Conservation (phyloP, 306 rosid species). For the Clitoria ternatea region DNA sequence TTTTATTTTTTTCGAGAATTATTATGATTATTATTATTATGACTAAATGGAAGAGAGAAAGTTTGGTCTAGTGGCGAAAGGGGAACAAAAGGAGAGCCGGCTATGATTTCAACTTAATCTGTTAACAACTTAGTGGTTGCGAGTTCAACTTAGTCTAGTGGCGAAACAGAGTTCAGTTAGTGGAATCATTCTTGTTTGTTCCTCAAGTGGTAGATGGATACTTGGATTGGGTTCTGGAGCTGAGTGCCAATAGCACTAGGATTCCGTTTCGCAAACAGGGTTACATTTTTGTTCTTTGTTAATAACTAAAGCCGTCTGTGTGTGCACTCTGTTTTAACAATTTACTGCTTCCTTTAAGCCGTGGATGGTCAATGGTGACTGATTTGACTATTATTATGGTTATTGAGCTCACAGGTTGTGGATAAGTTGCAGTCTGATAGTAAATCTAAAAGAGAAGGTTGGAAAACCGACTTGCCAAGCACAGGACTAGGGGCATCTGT, state of each 20-base stretch:
- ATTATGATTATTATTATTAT: neutral
- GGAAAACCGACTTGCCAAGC: slow-evolving; percentile 72
- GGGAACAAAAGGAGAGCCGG: too few relatives aligned
- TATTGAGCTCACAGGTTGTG: slow-evolving; percentile 63
- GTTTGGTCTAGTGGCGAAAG: too few relatives aligned
- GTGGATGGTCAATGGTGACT: slow-evolving; percentile 2
- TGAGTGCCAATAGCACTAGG: neutral
- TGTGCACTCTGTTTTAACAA: neutral
- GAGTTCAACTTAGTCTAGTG: too few relatives aligned
- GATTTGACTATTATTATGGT: slow-evolving; percentile 25
- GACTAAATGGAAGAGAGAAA: neutral
- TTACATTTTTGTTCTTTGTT: neutral
- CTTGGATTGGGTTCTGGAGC: neutral
- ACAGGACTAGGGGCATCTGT: slow-evolving; percentile 62
- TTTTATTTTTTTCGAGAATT: neutral
- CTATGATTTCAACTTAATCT: too few relatives aligned
- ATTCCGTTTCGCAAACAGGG: neutral
- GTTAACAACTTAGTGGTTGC: too few relatives aligned
- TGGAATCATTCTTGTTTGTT: neutral
- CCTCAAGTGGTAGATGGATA: neutral
- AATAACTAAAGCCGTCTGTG: neutral
- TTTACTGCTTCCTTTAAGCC: neutral
- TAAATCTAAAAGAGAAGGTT: slow-evolving; percentile 67
- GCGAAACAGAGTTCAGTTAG: neutral
- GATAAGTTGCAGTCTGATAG: slow-evolving; percentile 66